These are phyloP conservation scores for Fusarium sarcochroum DNA, from an alignment of 2,329 filamentous ascomycete genomes.

Conservation along the genomic window DNA sequence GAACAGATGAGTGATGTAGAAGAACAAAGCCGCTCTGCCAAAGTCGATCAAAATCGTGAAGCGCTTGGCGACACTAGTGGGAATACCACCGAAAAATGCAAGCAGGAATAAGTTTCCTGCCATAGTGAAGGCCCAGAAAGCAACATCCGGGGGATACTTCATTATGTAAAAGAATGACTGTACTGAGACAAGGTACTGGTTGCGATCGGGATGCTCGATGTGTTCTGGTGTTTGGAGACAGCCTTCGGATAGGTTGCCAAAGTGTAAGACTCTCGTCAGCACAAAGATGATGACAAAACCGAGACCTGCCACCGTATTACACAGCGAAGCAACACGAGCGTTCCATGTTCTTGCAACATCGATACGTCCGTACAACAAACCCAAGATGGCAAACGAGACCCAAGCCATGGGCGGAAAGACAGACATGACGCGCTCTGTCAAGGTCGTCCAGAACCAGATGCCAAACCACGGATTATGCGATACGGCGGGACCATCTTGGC, in stretches of 20 bases:
- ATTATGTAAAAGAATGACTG: constrained; percentile 62
- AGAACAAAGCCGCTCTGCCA: constrained; percentile 63
- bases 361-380: constrained; percentile 60
- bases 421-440: constrained; percentile 52
- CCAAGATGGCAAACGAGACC: constrained; percentile 62
- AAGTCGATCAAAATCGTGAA: constrained; percentile 58
- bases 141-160: constrained; percentile 64
- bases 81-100: constrained; percentile 54
- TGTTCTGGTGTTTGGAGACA: constrained; percentile 60
- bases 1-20: constrained; percentile 59
- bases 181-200: constrained; percentile 59
- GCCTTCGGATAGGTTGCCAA: constrained; percentile 61
- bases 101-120: constrained; percentile 57
- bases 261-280: constrained; percentile 57
- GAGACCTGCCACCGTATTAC: constrained; percentile 50
- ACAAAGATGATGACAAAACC: constrained; percentile 57
- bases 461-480: constrained; percentile 48
- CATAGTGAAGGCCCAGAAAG: constrained; percentile 60
- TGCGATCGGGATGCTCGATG: constrained; percentile 46
- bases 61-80: constrained; percentile 48
- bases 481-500: constrained; percentile 20
- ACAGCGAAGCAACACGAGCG: constrained; percentile 43
- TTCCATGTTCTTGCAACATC: constrained; percentile 53
- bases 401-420: constrained; percentile 62
- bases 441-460: constrained; percentile 60